Conservation (phyloP, 805 yeast genomes). For the Lachancea dasiensis region DNA sequence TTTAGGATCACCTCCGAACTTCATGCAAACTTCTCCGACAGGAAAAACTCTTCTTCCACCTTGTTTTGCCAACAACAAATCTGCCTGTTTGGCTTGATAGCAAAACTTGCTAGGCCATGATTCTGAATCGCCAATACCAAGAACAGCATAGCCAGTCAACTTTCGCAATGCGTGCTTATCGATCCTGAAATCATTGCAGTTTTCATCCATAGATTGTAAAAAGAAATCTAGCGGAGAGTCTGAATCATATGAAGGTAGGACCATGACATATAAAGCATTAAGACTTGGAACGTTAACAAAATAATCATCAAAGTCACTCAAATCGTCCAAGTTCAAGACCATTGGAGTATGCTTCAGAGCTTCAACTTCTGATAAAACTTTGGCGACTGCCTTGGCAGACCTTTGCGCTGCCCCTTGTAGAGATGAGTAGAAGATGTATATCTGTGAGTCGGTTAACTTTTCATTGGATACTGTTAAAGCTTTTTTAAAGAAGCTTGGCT, state of each 20-base stretch:
- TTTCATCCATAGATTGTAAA: constrained; percentile 71
- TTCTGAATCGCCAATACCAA: constrained; percentile 85
- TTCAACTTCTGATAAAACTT: constrained; percentile 29
- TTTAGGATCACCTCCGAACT: constrained; percentile 53
- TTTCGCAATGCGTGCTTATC: constrained; percentile 71
- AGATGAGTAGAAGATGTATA: constrained; percentile 73
- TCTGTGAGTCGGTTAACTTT: constrained; percentile 46
- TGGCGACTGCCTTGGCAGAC: constrained; percentile 50
- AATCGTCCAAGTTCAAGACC: constrained; percentile 66
- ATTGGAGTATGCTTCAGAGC: constrained; percentile 40
- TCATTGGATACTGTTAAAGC: constrained; percentile 38
- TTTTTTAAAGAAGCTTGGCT: constrained; percentile 23
- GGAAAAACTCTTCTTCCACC: constrained; percentile 88
- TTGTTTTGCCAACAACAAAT: constrained; percentile 66
- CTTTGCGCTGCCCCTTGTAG: constrained; percentile 77
- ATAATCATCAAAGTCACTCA: constrained; percentile 78
- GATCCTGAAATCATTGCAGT: constrained; percentile 76
- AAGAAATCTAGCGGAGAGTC: constrained; percentile 90
- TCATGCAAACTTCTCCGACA: constrained; percentile 76
- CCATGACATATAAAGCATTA: constrained; percentile 58
- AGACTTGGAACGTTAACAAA: constrained; percentile 58
- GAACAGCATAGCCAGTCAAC: constrained; percentile 73
- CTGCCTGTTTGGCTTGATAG: constrained; percentile 74
- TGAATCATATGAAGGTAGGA: constrained; percentile 85
- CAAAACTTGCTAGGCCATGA: constrained; percentile 82